A percentile compares a stretch with the other conserved stretches of the same genome.
These are phyloP conservation scores for Plasmopara viticola DNA, from an alignment of 352 stramenopile species.

Conservation along the genomic window DNA sequence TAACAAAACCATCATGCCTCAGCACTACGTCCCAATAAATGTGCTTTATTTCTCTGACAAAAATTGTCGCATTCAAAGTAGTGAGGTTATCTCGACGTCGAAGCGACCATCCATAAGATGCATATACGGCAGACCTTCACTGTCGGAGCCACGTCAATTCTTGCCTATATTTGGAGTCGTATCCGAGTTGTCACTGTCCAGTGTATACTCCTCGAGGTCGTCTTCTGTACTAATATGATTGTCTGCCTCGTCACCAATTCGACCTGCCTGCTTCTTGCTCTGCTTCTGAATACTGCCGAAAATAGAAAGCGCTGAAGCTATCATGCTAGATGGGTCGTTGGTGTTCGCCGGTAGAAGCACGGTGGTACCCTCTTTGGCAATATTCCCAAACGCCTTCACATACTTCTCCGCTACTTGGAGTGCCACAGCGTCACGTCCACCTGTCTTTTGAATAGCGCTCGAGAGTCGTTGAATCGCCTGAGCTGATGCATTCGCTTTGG, in stretches of 20 bases:
- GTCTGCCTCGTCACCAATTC: slow-evolving; percentile 15
- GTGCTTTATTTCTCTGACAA: too few relatives aligned
- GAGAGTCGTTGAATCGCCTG: slow-evolving; percentile 75
- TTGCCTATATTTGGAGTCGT: slow-evolving; percentile 10
- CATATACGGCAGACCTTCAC: background rate
- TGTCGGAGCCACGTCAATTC: background rate
- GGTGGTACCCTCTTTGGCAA: slow-evolving; percentile 87
- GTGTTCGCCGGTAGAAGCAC: slow-evolving; percentile 74
- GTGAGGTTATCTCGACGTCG: too few relatives aligned
- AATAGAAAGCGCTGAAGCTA: slow-evolving; percentile 84
- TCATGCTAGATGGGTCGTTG: slow-evolving; percentile 84
- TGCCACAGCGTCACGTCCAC: slow-evolving; percentile 74
- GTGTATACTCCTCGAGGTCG: slow-evolving; percentile 50
- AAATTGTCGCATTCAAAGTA: too few relatives aligned
- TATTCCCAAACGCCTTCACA: slow-evolving; percentile 86
- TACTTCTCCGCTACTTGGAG: slow-evolving; percentile 90
- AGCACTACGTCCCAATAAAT: too few relatives aligned
- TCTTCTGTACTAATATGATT: slow-evolving; percentile 9
- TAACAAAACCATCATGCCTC: too few relatives aligned
- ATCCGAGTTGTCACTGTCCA: slow-evolving; percentile 49
- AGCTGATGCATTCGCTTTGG: slow-evolving; percentile 75
- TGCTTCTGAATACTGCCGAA: slow-evolving; percentile 86
- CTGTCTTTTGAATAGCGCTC: slow-evolving; percentile 50
- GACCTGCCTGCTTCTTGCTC: slow-evolving; percentile 28
- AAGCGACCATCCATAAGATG: too few relatives aligned